A percentile compares a stretch with the other conserved stretches of the same genome.
phyloP scores from a whole-genome alignment of 108 stramenopile genomes.

The Chaetoceros tenuissimus region DNA sequence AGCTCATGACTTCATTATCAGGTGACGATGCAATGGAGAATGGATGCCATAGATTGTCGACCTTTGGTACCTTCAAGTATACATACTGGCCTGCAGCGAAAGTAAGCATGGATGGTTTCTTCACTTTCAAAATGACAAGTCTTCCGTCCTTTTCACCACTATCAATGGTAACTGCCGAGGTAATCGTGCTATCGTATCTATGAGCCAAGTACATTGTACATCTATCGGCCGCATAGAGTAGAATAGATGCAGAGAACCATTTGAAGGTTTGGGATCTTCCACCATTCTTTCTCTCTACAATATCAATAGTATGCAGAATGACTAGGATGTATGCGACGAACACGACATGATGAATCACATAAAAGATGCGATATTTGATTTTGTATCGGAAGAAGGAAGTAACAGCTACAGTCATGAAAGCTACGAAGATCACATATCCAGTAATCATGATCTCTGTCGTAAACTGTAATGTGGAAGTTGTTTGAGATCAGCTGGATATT shows the following conservation, averaged over 20 bases:
- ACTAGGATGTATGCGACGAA: slow-evolving; percentile 29
- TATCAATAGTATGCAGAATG: slow-evolving; percentile 32
- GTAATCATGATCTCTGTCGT: slow-evolving; percentile 22
- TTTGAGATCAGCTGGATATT: too few relatives aligned
- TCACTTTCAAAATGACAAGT: slow-evolving; percentile 24
- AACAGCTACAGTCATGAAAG: slow-evolving; percentile 16
- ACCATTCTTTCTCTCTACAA: slow-evolving; percentile 14
- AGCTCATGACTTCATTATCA: slow-evolving; percentile 18
- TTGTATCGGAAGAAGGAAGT: slow-evolving; percentile 26
- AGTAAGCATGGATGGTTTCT: slow-evolving; percentile 20
- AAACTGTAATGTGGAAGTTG: too few relatives aligned
- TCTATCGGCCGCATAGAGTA: slow-evolving; percentile 33
- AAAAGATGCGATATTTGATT: slow-evolving; percentile 37
- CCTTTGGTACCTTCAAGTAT: slow-evolving; percentile 43
- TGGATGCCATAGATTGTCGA: slow-evolving; percentile 33
- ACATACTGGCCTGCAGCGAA: slow-evolving; percentile 32
- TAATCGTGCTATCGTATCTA: slow-evolving; percentile 13
- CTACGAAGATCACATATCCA: slow-evolving; percentile 29
- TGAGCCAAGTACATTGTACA: slow-evolving; percentile 29
- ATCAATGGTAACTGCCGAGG: slow-evolving; percentile 8
- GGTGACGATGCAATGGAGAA: too few relatives aligned
- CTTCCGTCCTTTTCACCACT: slow-evolving; percentile 6
- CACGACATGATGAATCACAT: slow-evolving; percentile 32
- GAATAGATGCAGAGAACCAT: slow-evolving; percentile 33
- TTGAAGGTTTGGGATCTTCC: slow-evolving; percentile 35